These are phyloP conservation scores for Botryotinia calthae DNA, from an alignment of 2,329 filamentous ascomycete genomes.

Conservation along the genomic window DNA sequence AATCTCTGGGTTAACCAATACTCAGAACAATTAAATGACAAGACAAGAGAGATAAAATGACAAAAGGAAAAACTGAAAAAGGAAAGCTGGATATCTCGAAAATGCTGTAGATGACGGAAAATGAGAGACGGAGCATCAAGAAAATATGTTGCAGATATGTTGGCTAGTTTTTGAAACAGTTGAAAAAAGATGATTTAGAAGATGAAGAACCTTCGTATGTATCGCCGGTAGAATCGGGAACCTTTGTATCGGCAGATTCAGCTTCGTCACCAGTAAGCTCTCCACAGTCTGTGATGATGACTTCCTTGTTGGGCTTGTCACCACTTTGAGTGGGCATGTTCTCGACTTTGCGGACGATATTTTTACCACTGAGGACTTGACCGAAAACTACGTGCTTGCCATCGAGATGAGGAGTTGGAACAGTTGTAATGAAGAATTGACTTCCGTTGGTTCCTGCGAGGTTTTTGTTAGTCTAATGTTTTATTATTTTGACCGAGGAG, in stretches of 20 bases:
- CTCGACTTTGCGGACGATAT: constrained; percentile 84
- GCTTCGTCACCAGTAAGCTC: constrained; percentile 74
- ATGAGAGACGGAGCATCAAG: neutral
- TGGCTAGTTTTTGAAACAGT: constrained; percentile 14
- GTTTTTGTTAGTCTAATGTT: constrained; percentile 20
- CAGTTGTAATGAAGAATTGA: constrained; percentile 97
- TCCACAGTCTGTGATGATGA: constrained; percentile 78
- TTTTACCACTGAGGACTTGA: constrained; percentile 90
- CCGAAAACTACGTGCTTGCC: constrained; percentile 97
- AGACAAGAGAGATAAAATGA: neutral
- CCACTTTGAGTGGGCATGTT: constrained; percentile 69
- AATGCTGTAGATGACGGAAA: neutral
- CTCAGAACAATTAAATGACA: neutral
- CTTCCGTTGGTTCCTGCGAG: constrained; percentile 81
- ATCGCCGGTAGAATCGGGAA: constrained; percentile 79
- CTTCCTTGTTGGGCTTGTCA: constrained; percentile 76
- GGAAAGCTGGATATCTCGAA: neutral
- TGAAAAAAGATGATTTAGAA: constrained; percentile 12
- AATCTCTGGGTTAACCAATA: constrained; percentile 8
- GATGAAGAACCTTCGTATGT: constrained; percentile 61
- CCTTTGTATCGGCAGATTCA: constrained; percentile 62
- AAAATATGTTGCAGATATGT: neutral
- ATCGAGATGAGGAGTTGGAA: constrained; percentile 86
- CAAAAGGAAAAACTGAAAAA: neutral
- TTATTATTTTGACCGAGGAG: neutral